Base-by-base conservation (phyloP, 2,329 filamentous ascomycete genomes). In the Berkeleyomyces rouxiae region DNA sequence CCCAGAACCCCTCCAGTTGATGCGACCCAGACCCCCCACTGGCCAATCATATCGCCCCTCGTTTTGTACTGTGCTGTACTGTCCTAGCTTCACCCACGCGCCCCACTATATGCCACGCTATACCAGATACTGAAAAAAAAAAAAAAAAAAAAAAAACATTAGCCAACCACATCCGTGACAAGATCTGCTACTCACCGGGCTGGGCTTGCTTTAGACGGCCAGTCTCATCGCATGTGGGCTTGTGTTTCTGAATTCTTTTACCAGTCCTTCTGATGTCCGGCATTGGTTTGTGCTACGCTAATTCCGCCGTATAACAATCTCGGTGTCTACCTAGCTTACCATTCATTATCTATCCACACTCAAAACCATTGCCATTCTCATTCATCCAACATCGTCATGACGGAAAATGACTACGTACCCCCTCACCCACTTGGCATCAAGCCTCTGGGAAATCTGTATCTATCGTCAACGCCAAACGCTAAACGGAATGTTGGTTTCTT, bases 361-460 rank as follows among this genome's bases (percentile, higher is more conserved):
- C 23, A 23, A 23, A 23, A 23, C 23, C 23, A 23, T 23, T 23
- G 23, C 23, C 23, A 23, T 23, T 23, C 23, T 23, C 1, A 2
- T 23, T 23, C 23, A 23, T 23, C 23, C 23, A 23, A 23, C 23
- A 39, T 4, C 11, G 37, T 23, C 31, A 57, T 58, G 47, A 55
- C 60, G 5, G 55, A 43, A 36, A 59, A 43, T 10, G 58, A 71
- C 68, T 81, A 82, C 53, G 85, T 95, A 61, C 86, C 87, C 59
- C 77, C 79, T 46, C 92, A 97, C 76, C 90, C 90, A 44, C 77
- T 96, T 57, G 87, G 87, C 40, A 79, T 97, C 67, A 93, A 90
- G 70, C 92, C 93, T 1, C 80, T 87, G 65, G 93, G 92, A 44
- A 97, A 99, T 75, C 84, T 85, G 68, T 85, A 80, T 58, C 80